These are phyloP conservation scores for Fusarium liriodendri DNA, from an alignment of 2,329 filamentous ascomycete genomes.

Conservation along the genomic window DNA sequence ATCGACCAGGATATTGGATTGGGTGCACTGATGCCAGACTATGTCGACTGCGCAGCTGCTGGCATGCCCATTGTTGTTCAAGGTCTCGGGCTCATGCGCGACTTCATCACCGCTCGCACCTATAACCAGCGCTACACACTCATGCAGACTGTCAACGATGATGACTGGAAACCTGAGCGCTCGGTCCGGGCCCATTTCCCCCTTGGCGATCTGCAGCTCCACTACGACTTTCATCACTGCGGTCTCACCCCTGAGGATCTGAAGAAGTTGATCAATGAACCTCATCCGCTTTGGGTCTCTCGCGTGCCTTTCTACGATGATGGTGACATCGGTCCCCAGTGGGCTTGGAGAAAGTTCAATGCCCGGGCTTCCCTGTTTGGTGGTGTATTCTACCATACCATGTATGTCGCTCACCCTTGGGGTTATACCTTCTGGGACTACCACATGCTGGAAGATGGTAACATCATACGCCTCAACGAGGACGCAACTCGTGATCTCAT, in stretches of 20 bases:
- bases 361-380: not conserved
- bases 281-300: not conserved
- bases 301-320: conserved; percentile 21
- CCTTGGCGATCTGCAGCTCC: not conserved
- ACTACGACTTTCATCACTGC: not conserved
- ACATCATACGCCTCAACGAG: not conserved
- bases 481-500: not conserved
- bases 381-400: no score
- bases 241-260: not conserved
- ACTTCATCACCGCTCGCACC: conserved; percentile 2
- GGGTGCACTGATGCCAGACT: not conserved
- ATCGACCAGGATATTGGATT: conserved; percentile 15
- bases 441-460: conserved; percentile 4
- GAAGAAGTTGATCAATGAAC: not conserved
- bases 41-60: not conserved
- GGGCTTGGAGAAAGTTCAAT: conserved; percentile 1
- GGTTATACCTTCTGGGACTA: conserved; percentile 27
- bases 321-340: conserved; percentile 1
- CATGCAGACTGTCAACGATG: not conserved
- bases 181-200: not conserved
- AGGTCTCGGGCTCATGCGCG: conserved; percentile 3
- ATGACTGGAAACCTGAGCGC: not conserved
- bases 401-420: not conserved
- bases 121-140: not conserved
- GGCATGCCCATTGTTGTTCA: not conserved